These are phyloP conservation scores for Aspergillus sparsus DNA, from an alignment of 495 filamentous ascomycete genomes.

Conservation along the genomic window DNA sequence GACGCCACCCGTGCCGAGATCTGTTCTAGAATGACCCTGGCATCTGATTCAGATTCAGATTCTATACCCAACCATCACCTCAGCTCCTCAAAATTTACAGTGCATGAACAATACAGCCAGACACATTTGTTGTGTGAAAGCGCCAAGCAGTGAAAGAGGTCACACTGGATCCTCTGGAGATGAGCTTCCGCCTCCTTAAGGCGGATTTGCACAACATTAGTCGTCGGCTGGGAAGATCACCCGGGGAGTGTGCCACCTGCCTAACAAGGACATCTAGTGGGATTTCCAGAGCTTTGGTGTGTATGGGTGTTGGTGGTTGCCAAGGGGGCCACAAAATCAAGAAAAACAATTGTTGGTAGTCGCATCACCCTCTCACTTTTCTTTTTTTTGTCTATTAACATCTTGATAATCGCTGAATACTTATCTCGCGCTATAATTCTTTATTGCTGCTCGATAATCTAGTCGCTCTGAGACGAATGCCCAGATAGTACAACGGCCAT, in stretches of 20 bases:
- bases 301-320: conserved; percentile 6
- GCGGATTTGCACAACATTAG: conserved; percentile 18
- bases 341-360: conserved; percentile 7
- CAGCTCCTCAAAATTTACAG: background rate
- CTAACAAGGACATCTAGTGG: conserved; percentile 13
- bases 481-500: conserved; percentile 2
- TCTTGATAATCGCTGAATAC: conserved; percentile 5
- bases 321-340: conserved; percentile 16
- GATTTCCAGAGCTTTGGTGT: background rate
- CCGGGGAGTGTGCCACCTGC: conserved; percentile 22
- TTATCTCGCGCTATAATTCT: no score
- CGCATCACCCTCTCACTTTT: no score
- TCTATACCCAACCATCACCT: conserved; percentile 9
- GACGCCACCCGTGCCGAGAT: conserved; percentile 8
- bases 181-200: conserved; percentile 15
- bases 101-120: conserved; percentile 9
- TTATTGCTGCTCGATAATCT: conserved; percentile 13
- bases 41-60: conserved; percentile 2
- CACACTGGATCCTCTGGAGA: conserved; percentile 17
- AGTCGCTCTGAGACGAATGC: background rate
- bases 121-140: conserved; percentile 20
- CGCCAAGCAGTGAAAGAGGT: conserved; percentile 22
- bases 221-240: conserved; percentile 5
- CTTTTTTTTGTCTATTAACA: no score
- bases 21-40: conserved; percentile 20